Base-by-base conservation (phyloP, 768 basidiomycete species). In the Leccinum longicurvipes region DNA sequence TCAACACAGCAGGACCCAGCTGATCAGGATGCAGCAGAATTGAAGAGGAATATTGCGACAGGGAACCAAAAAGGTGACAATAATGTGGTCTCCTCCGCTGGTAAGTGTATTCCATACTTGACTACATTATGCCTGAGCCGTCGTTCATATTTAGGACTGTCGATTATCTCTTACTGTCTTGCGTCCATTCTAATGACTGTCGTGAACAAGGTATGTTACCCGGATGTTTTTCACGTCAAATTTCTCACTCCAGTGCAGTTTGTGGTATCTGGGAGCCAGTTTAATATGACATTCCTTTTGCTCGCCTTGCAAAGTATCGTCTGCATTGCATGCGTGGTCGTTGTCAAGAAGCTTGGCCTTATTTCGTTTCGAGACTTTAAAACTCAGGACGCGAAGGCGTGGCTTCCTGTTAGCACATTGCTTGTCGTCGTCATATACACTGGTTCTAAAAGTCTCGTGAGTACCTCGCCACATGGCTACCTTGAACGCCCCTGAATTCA, bases 111-210 rank as follows among this genome's bases (percentile, higher is more conserved):
- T 3, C 28, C 12, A n/a, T 23, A 29, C 17, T 12, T 25, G 8
- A 23, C 42, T 1, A 32, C 47, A 31, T 5, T n/a, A 27, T 48
- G 19, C 45, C 47, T 17, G 32, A 58, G 9, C n/a, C 11, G 8
- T 27, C n/a, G 11, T 50, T 25, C 65, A 92, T 19, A 17, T 50
- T 28, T 64, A 93, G 91, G 89, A 19, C 78, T 89, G 28, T 85
- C 97, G 31, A 89, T 98, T 59, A 59, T 87, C 55, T 89, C 88
- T 67, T 98, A 98, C 70, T 98, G 97, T 67, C 56, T 89, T 14
- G 92, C 95, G 1, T 93, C 91, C 1, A 96, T 98, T 61, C 73
- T 95, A 47, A 99, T 99, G 97, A 99, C 97, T 0, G 81, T 98
- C 45, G 84, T 96, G 60, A 98, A 98, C 78, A 98, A 98, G 81